Evolutionary conservation across 495 filamentous ascomycete genomes (phyloP), one percentile per base, ranked within the genome.

Genomic region (Chaetomium tenue): DNA sequence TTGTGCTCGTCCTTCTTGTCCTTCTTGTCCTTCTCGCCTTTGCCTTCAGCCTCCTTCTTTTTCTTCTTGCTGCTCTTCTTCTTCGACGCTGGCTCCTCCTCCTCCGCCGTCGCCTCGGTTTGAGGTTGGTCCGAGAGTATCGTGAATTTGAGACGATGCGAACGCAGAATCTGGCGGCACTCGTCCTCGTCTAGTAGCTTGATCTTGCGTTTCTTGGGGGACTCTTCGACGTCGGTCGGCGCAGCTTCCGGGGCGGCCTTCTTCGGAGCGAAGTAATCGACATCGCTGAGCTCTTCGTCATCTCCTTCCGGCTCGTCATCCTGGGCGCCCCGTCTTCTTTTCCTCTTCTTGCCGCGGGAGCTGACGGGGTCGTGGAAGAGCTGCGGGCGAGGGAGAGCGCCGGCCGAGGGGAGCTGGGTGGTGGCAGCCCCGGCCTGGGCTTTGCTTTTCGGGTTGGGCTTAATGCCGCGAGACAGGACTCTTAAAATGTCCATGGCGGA

Each of bases 101-200:
- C 76, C 54, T 68, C 75, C 11, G 28, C 63, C 30, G 70, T 71
- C 54, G 52, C 81, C 74, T 58, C 61, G n/a, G 63, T 71, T 59
- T 60, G 58, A 42, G 40, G 65, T 9, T 63, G 64, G 20, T 74
- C 61, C 59, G 73, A 83, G 50, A 95, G 78, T 33, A 91, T 77
- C 0, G 88, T 91, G 26, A 96, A 84, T 74, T 98, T 98, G 66
- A 98, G 80, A 69, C 93, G 90, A 74, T 98, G 92, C 40, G 85
- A 84, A 63, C 87, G 87, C 54, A 98, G 72, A n/a, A 92, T 79
- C 58, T 86, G 85, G 61, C 87, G 84, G 56, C 90, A 86, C 63
- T 93, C 87, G 58, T 88, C 87, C 68, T 88, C 83, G 61, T 79
- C 81, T 15, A 84, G 75, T 8, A 76, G 66, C 58, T 67, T 70